Base-by-base conservation (phyloP, 2,329 filamentous ascomycete species). In the Pseudomassariella vexata region DNA sequence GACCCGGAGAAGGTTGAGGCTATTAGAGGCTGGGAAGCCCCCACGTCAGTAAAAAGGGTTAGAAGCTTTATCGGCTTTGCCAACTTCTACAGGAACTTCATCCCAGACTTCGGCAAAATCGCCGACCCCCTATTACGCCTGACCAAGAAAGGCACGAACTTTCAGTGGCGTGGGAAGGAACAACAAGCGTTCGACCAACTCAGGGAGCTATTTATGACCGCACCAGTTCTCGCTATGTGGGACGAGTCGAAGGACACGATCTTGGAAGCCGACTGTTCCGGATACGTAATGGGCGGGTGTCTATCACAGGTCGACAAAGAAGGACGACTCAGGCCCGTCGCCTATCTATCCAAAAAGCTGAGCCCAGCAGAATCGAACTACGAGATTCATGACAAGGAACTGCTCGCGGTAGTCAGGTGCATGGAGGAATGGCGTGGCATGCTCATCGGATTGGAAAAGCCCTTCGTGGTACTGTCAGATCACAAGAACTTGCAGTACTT, bases 381-480 rank as follows among this genome's bases (percentile, higher is more conserved):
- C 35, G 24, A 53, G 11, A 57, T 57, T 8, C 43, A 59, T 29
- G 38, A 60, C 30, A 57, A 60, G 32, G 54, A 59, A 42, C 41
- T 62, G 0, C 26, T 60, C 4, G 52, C 53, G 3, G 52, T 62
- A 19, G 33, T 60, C 10, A n/a, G 29, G 11, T n/a, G 22, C 2
- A 41, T 49, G n/a, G 23, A 45, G 22, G 36, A 50, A 32, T 55
- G 37, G 44, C 19, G 42, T 26, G 14, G 16, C 9, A 30, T 52
- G n/a, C 32, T 52, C 4, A 28, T 40, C 32, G 34, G 37, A n/a
- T 16, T 27, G 1, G 17, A 32, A 19, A n/a, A 36, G 10, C 3
- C 32, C 16, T 14, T 18, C 10, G 29, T 38, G 8, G 19, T 22
- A 7, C n/a, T n/a, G n/a, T 18, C 24, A 5, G 32, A 38, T 38